phyloP scores from a whole-genome alignment of 768 basidiomycete genomes.

The Auriscalpium vulgare region DNA sequence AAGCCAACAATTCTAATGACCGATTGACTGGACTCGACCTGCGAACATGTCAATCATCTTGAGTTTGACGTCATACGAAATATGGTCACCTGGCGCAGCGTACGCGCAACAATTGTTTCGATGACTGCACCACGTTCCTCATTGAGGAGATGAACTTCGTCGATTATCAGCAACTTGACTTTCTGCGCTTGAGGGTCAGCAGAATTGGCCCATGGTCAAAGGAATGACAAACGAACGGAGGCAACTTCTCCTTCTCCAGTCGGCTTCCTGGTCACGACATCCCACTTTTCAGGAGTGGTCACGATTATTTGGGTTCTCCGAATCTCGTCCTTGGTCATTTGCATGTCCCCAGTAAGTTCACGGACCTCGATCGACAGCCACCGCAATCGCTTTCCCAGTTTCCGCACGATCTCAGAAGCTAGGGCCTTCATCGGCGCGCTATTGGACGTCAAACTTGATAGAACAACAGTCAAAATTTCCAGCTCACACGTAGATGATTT shows the following conservation, averaged over 20 bases:
- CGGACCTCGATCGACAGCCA: conserved; percentile 85
- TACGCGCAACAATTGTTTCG: conserved; percentile 95
- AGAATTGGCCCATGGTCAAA: background rate
- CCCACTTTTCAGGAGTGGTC: conserved; percentile 99
- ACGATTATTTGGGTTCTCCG: conserved; percentile 95
- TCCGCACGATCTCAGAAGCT: conserved; percentile 90
- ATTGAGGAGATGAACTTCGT: conserved; percentile 94
- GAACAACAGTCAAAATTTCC: background rate
- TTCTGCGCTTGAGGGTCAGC: conserved; percentile 38
- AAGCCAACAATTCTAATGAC: conserved; percentile 94
- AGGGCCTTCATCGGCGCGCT: conserved; percentile 99
- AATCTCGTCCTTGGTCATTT: conserved; percentile 89
- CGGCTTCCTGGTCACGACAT: conserved; percentile 95
- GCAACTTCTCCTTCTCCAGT: conserved; percentile 96
- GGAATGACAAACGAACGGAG: conserved; percentile 44
- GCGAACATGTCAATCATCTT: background rate
- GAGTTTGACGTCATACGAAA: background rate
- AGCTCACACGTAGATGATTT: conserved; percentile 91
- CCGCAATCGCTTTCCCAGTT: conserved; percentile 79
- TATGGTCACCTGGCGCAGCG: conserved; percentile 66
- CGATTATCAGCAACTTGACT: conserved; percentile 91
- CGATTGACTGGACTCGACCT: conserved; percentile 96
- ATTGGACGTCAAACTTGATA: background rate
- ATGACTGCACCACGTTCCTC: conserved; percentile 98
- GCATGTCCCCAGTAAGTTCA: conserved; percentile 90